Base-by-base conservation (phyloP, 2,329 filamentous ascomycete genomes). In the Apiospora sp. region DNA sequence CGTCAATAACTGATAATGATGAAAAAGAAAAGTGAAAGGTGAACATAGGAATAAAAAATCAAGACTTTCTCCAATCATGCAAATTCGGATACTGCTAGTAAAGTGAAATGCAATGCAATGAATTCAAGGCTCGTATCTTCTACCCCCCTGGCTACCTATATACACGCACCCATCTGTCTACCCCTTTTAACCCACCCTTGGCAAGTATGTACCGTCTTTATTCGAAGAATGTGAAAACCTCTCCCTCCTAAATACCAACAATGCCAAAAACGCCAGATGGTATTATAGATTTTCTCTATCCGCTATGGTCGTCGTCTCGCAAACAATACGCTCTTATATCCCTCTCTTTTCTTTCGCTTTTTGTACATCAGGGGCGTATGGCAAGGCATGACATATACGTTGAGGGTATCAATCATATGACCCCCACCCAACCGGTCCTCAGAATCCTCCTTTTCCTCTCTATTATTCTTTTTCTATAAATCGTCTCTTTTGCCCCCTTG, bases 1-100 rank as follows among this genome's bases (percentile, higher is more conserved):
- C 68, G 84, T 90, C 68, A 83, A 86, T 71, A 87, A 87, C 71
- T 73, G 58, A 24, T 44, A 4, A 3, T 22, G 16, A 37, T 8
- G 19, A 12, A 22, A 13, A 13, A 7, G 22, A 12, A 22, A 12
- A 13, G 27, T 8, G 3, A 64, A 64, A 37, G 8, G 19, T 19
- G 16, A 58, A 58, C 7, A 41, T 10, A 13, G 7, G n/a, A 61
- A 64, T 64, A 41, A 10, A 41, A 13, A n/a, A 37, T 64, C 1
- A 64, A 41, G 58, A 14, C 19, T n/a, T 49, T 48, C 34, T 64
- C 10, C 19, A 41, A 13, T 22, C 8, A n/a, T 34, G 34, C 22
- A n/a, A 48, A 71, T 4, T 13, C 41, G 51, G 3, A n/a, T 41
- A 1, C 22, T 64, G 3, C 22, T 16, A 58, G 27, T 22, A 24